Conservation (phyloP, 208 protist genomes). For the Trypanosoma scelopori region DNA sequence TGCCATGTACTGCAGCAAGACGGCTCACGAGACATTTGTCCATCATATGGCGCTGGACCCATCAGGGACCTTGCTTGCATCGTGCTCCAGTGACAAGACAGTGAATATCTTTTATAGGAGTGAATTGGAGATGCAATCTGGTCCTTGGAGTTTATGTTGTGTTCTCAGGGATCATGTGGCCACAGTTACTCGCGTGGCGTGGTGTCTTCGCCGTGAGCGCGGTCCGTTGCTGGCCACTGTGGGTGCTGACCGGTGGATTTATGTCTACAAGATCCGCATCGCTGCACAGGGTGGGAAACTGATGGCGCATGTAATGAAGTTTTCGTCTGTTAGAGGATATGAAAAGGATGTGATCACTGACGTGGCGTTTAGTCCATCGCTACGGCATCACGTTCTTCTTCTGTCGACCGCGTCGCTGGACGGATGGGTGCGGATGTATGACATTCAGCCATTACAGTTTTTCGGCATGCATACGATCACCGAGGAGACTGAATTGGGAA, state of each 20-base stretch:
- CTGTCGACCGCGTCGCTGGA: conserved; percentile 88
- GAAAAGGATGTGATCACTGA: conserved; percentile 90
- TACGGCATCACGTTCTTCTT: conserved; percentile 74
- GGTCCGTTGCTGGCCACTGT: conserved; percentile 79
- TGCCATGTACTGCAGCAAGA: conserved; percentile 52
- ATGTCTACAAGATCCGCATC: conserved; percentile 80
- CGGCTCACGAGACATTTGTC: conserved; percentile 76
- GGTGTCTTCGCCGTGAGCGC: conserved; percentile 83
- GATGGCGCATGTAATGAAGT: conserved; percentile 49
- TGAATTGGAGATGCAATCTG: conserved; percentile 12
- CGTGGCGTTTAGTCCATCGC: conserved; percentile 83
- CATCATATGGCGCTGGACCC: conserved; percentile 84
- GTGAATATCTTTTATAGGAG: conserved; percentile 77
- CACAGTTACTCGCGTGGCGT: conserved; percentile 74
- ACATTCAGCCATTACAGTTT: conserved; percentile 75
- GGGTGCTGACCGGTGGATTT: conserved; percentile 83
- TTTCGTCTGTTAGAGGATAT: conserved; percentile 66
- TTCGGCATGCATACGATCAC: conserved; percentile 63
- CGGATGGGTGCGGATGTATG: conserved; percentile 84
- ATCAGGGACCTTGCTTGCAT: conserved; percentile 71
- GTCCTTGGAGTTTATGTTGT: conserved; percentile 63
- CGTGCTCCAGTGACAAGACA: conserved; percentile 86
- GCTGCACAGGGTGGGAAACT: conserved; percentile 53
- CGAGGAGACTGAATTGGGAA: conserved; percentile 41
- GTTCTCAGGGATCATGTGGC: conserved; percentile 76